These are phyloP conservation scores for Aquilaria yunnanensis DNA, from an alignment of 345 rosid species.

Conservation along the genomic window DNA sequence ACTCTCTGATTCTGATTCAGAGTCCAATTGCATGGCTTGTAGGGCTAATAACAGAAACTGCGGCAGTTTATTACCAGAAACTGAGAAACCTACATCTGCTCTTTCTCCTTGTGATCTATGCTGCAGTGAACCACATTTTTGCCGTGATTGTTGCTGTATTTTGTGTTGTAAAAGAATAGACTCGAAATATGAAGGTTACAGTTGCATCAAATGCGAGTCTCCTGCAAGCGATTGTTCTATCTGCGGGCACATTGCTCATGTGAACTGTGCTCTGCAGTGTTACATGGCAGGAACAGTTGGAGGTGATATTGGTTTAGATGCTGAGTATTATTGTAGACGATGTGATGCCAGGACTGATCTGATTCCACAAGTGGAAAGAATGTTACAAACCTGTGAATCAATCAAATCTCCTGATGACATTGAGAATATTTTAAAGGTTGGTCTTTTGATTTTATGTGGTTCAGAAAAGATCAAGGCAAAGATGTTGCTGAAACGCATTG, in stretches of 20 bases:
- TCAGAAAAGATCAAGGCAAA: conserved; percentile 45
- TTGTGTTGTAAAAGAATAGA: conserved; percentile 53
- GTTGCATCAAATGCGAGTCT: conserved; percentile 60
- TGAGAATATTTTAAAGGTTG: conserved; percentile 51
- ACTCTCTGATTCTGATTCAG: conserved; percentile 20
- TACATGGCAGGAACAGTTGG: conserved; percentile 80
- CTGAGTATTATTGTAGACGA: conserved; percentile 70
- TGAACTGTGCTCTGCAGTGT: conserved; percentile 64
- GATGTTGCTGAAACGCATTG: conserved; percentile 35
- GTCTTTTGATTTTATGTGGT: conserved; percentile 47
- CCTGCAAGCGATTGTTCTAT: conserved; percentile 31
- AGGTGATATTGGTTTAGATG: conserved; percentile 72
- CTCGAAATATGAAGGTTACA: conserved; percentile 43
- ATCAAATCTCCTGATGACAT: conserved; percentile 37
- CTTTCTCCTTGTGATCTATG: conserved; percentile 67
- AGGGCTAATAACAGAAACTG: conserved; percentile 62
- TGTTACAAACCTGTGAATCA: conserved; percentile 41
- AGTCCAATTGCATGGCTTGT: conserved; percentile 34
- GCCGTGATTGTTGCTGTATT: conserved; percentile 72
- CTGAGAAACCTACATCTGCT: conserved; percentile 19
- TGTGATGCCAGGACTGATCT: conserved; percentile 66
- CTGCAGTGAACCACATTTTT: conserved; percentile 60
- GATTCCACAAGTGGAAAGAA: conserved; percentile 44
- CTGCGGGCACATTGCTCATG: conserved; percentile 73
- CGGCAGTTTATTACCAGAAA: conserved; percentile 26